Evolutionary conservation across 805 yeast species (phyloP).

Genomic region (Wickerhamiella qilinensis): DNA sequence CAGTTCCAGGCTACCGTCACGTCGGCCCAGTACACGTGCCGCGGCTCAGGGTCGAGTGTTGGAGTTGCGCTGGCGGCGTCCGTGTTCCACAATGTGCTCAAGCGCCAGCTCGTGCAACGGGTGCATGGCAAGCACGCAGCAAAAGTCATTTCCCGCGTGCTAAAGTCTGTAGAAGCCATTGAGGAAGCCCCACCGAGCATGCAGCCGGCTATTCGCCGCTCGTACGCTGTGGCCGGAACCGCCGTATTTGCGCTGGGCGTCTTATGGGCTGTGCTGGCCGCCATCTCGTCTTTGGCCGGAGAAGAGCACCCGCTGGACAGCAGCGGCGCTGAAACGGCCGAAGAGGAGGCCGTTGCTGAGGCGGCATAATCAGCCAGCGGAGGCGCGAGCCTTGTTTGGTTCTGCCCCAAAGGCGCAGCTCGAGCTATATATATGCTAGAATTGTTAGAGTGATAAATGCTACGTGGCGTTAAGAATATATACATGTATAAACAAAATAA

Average conservation of each 20-base stretch:
- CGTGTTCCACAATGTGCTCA: conserved; percentile 38
- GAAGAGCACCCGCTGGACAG: conserved; percentile 30
- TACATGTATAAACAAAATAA: no score
- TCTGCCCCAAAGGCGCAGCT: no score
- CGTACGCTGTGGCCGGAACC: conserved; percentile 35
- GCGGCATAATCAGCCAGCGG: no score
- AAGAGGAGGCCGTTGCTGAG: background rate
- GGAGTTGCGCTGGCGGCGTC: conserved; percentile 62
- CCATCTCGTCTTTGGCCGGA: conserved; percentile 29
- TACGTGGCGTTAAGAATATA: no score
- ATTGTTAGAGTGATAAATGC: no score
- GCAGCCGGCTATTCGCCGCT: conserved; percentile 25
- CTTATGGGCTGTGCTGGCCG: conserved; percentile 27
- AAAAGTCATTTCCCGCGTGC: conserved; percentile 26
- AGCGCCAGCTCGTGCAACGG: conserved; percentile 15
- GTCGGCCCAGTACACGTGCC: conserved; percentile 75
- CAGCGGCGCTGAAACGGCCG: background rate
- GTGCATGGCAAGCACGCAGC: conserved; percentile 25
- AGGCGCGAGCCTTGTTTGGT: no score
- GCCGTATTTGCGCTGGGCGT: conserved; percentile 34
- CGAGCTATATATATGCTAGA: no score
- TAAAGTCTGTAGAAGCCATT: conserved; percentile 36
- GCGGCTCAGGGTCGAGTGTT: conserved; percentile 74
- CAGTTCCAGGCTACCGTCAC: conserved; percentile 72
- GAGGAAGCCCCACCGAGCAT: conserved; percentile 31